Percentiles rank a stretch among this genome's conserved stretches.
phyloP scores from a whole-genome alignment of 805 yeast genomes.

The Ogataea polymorpha region DNA sequence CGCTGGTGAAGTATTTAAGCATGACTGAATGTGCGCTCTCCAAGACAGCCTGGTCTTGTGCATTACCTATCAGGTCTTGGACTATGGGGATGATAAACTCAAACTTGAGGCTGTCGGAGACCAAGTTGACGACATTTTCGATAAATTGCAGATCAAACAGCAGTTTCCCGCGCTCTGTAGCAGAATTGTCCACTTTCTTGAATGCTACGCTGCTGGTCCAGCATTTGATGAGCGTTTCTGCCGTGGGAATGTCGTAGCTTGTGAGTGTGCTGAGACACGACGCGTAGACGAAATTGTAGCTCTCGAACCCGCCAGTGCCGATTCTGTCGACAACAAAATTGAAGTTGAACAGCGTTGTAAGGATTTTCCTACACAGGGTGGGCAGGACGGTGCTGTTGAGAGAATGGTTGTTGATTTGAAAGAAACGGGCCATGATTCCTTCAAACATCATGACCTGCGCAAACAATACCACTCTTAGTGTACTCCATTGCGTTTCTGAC shows the following conservation, averaged over 20 bases:
- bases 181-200: conserved; percentile 29
- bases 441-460: conserved; percentile 49
- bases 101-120: conserved; percentile 35
- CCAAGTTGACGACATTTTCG: conserved; percentile 40
- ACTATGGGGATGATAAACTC: conserved; percentile 25
- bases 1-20: conserved; percentile 30
- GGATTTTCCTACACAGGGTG: conserved; percentile 29
- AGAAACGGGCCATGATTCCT: conserved; percentile 41
- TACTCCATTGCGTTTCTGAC: conserved; percentile 21
- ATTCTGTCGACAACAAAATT: conserved; percentile 49
- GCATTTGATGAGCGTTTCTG: conserved; percentile 29
- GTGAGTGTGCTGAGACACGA: conserved; percentile 42
- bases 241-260: conserved; percentile 27
- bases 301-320: conserved; percentile 64
- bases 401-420: conserved; percentile 26
- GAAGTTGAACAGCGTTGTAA: conserved; percentile 41
- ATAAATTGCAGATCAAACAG: conserved; percentile 45
- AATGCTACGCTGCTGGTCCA: conserved; percentile 29
- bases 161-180: conserved; percentile 37
- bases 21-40: conserved; percentile 68
- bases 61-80: conserved; percentile 21
- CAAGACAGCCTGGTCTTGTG: conserved; percentile 33
- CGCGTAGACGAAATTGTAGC: conserved; percentile 57
- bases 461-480: conserved; percentile 38
- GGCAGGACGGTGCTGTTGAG: conserved; percentile 14